Evolutionary conservation across 2,329 filamentous ascomycete genomes (phyloP).

Genomic region (Boeremia lycopersici): DNA sequence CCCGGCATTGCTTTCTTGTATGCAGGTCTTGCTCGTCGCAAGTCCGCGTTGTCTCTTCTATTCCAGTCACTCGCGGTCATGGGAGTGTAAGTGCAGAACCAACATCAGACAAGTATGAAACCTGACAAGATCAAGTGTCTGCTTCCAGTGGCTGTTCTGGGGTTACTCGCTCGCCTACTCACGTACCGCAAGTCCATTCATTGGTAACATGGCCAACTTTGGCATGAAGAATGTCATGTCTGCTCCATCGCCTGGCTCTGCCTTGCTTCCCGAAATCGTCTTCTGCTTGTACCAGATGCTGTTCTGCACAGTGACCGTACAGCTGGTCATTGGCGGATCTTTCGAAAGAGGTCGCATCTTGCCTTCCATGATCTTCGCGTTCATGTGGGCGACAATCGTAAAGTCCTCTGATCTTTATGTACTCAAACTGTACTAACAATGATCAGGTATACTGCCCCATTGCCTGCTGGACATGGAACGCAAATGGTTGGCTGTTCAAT

Average conservation of each 20-base stretch:
- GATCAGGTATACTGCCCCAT: slow-evolving; percentile 62
- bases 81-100: slow-evolving; percentile 51
- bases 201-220: slow-evolving; percentile 67
- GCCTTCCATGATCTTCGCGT: slow-evolving; percentile 67
- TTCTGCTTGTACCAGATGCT: slow-evolving; percentile 71
- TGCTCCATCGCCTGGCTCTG: slow-evolving; percentile 64
- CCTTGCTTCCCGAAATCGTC: slow-evolving; percentile 66
- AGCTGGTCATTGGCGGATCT: slow-evolving; percentile 69
- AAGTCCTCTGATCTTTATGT: too few species aligned
- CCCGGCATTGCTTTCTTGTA: slow-evolving; percentile 70
- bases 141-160: slow-evolving; percentile 70
- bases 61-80: slow-evolving; percentile 67
- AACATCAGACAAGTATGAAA: background rate
- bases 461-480: slow-evolving; percentile 71
- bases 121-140: slow-evolving; percentile 42
- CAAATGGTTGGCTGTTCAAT: slow-evolving; percentile 67
- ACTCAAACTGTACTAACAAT: too few species aligned
- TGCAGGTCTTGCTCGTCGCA: slow-evolving; percentile 66
- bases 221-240: slow-evolving; percentile 65
- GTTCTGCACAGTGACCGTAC: slow-evolving; percentile 66
- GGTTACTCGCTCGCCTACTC: slow-evolving; percentile 69
- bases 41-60: slow-evolving; percentile 65
- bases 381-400: slow-evolving; percentile 67
- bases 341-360: slow-evolving; percentile 69
- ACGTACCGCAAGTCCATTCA: slow-evolving; percentile 64